Base-by-base conservation (phyloP, 345 rosid species). In the Corchorus olitorius region DNA sequence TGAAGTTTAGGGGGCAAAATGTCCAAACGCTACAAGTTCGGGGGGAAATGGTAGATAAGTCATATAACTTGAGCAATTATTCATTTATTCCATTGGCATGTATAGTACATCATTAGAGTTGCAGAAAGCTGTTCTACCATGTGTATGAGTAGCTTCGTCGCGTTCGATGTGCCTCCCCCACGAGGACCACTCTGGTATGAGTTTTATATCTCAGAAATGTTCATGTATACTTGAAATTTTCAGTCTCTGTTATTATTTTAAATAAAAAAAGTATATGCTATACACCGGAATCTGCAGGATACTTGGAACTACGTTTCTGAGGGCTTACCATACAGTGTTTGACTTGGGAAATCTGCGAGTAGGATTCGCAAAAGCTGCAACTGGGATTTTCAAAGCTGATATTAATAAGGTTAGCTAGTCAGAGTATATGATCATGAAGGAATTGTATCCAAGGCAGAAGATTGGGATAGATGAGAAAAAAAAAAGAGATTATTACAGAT, bases 151-250 rank as follows among this genome's bases (percentile, higher is more conserved):
- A 84, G 89, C 54, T 86, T 87, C 73, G 76, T 85, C 8, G 80
- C 87, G 2, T 35, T 87, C 19, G 88, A 87, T 60, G 84, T 86
- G 65, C 86, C 87, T 59, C 76, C 83, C 6, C 87, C 84, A 9
- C 88, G 81, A 63, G 93, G 89, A 45, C 93, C 93, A 37, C 88
- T 89, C 17, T 89, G 91, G 93, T 87, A 79, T 13, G 80, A 52
- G 27, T 27, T 27, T 0, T 27, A 27, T 27, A 27, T 27, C 27
- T 27, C 27, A 27, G 27, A 27, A 27, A 27, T 27, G 27, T 27
- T 27, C 27, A 27, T 27, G 27, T 34, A 2, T 46, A 55, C 37
- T 27, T 53, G 60, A 49, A 43, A 27, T 27, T 58, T 10, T 8
- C 20, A 8, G 2, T 50, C 15, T 12, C 15, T 0, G 5, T 53